A percentile compares a stretch with the other conserved stretches of the same genome.
phyloP scores from a whole-genome alignment of 164 flowering plant species.

The Kingdonia uniflora region DNA sequence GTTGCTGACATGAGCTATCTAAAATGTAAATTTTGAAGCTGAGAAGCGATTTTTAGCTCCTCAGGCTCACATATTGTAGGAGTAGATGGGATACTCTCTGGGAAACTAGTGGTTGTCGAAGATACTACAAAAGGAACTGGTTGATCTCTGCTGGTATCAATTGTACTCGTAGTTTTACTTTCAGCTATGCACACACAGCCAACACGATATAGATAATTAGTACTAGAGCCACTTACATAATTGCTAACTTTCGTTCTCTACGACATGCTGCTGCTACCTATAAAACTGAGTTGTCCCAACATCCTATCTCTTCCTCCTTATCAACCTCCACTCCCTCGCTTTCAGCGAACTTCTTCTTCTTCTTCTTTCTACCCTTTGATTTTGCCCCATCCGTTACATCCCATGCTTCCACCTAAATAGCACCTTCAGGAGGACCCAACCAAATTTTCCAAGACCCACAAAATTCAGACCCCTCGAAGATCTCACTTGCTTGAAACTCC shows the following conservation, averaged over 20 bases:
- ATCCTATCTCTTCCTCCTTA: slow-evolving; percentile 38
- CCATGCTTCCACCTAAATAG: too few relatives aligned
- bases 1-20: slow-evolving; percentile 81
- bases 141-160: slow-evolving; percentile 57
- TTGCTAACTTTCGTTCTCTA: slow-evolving; percentile 80
- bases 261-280: slow-evolving; percentile 57
- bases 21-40: slow-evolving; percentile 68
- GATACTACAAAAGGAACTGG: slow-evolving; percentile 41
- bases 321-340: too few relatives aligned
- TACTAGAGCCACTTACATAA: slow-evolving; percentile 44
- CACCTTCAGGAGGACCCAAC: too few relatives aligned
- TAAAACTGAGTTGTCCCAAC: slow-evolving; percentile 54
- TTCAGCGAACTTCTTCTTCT: slow-evolving; percentile 9
- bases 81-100: slow-evolving; percentile 64
- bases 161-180: slow-evolving; percentile 40
- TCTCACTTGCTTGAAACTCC: too few relatives aligned
- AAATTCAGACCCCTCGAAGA: too few relatives aligned
- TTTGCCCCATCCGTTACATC: too few relatives aligned
- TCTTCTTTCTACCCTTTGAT: too few relatives aligned
- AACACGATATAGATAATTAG: slow-evolving; percentile 15
- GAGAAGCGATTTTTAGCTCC: slow-evolving; percentile 76
- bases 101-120: slow-evolving; percentile 71
- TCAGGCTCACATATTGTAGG: slow-evolving; percentile 61
- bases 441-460: too few relatives aligned
- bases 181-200: too few relatives aligned